Base-by-base conservation (phyloP, 768 basidiomycete species). In the Phanerochaete carnosa region DNA sequence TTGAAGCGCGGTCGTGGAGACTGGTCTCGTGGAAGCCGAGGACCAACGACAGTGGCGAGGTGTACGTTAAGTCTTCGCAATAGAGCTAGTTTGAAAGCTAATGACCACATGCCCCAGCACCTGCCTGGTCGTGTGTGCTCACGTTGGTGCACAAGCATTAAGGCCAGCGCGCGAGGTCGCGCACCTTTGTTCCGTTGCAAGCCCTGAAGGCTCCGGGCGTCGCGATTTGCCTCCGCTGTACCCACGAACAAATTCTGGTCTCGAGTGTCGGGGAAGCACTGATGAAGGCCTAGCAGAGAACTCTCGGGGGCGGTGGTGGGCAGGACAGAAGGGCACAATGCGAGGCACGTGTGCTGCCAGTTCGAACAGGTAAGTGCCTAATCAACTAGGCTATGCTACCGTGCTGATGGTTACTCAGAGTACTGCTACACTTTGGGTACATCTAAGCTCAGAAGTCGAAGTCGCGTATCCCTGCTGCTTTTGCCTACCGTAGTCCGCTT, bases 121-220 rank as follows among this genome's bases (percentile, higher is more conserved):
- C 70, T 97, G 95, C 72, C 80, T 98, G 0, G 85, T 99, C 26
- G 95, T 96, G 1, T 92, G 94, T 65, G 94, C 93, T 0, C 92
- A 93, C 61, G 90, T 99, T 62, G 95, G 98, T 75, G 91, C 92
- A 1, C 86, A 94, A n/a, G 87, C 91, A 1, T 80, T 98, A 15
- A 85, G n/a, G n/a, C 87, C 11, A 84, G 80, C 65, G 90, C n/a
- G n/a, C n/a, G n/a, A 90, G 0, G 94, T 98, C 60, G 89, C 92
- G 3, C 85, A 90, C 63, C 76, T 95, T 95, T 72, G 85, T 89
- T 23, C 92, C 94, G 0, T 77, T 95, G n/a, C 92, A 94, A 68
- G 90, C 93, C 4, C 81, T 96, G n/a, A 88, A 91, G 68, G 95
- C 96, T 76, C 94, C 91, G 0, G 95, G 96, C 70, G 90, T 96